Conservation (phyloP, 106 monocot genomes). For the Ottelia alismoides region DNA sequence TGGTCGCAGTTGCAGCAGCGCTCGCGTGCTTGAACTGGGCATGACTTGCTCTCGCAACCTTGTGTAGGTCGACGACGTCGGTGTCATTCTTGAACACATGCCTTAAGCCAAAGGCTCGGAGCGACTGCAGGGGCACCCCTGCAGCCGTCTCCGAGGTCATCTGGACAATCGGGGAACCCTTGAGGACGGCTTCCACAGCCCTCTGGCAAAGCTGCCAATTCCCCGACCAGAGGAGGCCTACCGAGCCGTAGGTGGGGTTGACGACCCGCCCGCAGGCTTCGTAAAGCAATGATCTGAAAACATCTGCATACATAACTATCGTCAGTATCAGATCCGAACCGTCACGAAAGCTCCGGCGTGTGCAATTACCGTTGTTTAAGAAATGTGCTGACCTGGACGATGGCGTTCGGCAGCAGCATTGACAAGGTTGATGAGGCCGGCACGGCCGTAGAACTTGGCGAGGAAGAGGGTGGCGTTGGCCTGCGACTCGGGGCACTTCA, state of each 20-base stretch:
- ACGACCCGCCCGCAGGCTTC: constrained; percentile 9
- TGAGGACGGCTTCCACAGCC: constrained; percentile 6
- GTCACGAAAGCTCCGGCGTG: no score
- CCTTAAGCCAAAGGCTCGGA: no score
- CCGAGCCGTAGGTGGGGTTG: constrained; percentile 4
- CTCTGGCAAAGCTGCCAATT: constrained; percentile 9
- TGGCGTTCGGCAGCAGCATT: constrained; percentile 4
- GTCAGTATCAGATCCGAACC: no score
- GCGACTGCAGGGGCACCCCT: neutral
- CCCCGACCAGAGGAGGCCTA: neutral
- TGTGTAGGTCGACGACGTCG: constrained; percentile 1
- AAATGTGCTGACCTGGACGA: constrained; percentile 1
- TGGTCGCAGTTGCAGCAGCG: no score
- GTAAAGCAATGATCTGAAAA: constrained; percentile 4
- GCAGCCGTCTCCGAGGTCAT: neutral
- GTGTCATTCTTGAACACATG: constrained; percentile 3
- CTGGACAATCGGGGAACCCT: constrained; percentile 1
- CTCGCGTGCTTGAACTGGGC: neutral
- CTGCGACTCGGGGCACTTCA: constrained; percentile 5
- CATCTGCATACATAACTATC: no score
- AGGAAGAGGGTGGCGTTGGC: constrained; percentile 12
- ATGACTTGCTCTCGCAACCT: neutral
- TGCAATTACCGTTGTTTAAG: no score
- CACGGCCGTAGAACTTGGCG: no score
- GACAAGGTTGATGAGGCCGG: constrained; percentile 6